phyloP scores from a whole-genome alignment of 805 yeast genomes.

The Kuraishia floccosa region DNA sequence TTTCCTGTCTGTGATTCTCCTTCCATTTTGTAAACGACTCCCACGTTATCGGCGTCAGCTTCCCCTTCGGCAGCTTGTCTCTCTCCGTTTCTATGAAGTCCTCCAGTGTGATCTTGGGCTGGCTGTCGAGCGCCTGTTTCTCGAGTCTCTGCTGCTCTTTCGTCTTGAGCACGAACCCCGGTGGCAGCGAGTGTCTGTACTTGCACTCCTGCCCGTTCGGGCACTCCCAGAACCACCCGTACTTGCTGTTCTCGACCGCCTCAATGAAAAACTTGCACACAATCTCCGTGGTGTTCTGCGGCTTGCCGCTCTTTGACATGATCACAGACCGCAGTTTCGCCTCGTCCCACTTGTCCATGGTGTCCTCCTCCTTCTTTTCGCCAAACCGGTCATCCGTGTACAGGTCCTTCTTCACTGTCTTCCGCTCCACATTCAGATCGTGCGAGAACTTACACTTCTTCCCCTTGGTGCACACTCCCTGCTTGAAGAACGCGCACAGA shows the following conservation, averaged over 20 bases:
- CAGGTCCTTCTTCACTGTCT: slow-evolving; percentile 81
- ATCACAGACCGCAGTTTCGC: slow-evolving; percentile 84
- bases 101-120: slow-evolving; percentile 88
- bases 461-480: slow-evolving; percentile 76
- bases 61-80: slow-evolving; percentile 61
- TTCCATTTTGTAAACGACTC: slow-evolving; percentile 83
- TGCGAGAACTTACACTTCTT: slow-evolving; percentile 88
- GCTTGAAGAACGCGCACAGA: slow-evolving; percentile 80
- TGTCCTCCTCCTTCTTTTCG: slow-evolving; percentile 59
- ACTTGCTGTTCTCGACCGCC: slow-evolving; percentile 94
- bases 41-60: slow-evolving; percentile 77
- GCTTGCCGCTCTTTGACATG: slow-evolving; percentile 88
- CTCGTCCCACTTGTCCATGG: slow-evolving; percentile 97
- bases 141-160: slow-evolving; percentile 91
- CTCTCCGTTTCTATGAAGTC: slow-evolving; percentile 94
- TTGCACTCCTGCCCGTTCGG: slow-evolving; percentile 92
- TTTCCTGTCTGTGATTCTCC: slow-evolving; percentile 48
- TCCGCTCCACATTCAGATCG: slow-evolving; percentile 76
- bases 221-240: slow-evolving; percentile 99
- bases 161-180: slow-evolving; percentile 93
- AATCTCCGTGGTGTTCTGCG: slow-evolving; percentile 85
- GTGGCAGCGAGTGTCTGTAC: slow-evolving; percentile 91
- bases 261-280: slow-evolving; percentile 91
- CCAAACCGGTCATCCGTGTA: slow-evolving; percentile 75
- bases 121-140: slow-evolving; percentile 69